A percentile compares a stretch with the other conserved stretches of the same genome.
Conservation (phyloP, 768 basidiomycete species). For the Plicaturopsis crispa region DNA sequence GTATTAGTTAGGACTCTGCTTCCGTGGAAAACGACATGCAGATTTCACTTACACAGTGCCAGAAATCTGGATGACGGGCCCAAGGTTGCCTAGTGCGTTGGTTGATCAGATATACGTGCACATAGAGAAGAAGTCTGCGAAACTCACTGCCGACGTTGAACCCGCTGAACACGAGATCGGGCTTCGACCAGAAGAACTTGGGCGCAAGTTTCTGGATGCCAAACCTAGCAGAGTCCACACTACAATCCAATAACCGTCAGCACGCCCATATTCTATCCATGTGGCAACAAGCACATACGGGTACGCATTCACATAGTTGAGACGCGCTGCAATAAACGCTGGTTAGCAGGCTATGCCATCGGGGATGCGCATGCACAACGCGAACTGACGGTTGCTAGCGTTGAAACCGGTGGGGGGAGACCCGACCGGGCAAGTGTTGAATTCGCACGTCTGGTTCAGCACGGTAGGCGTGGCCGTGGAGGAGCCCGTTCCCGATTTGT, state of each 20-base stretch:
- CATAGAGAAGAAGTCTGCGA: too few relatives aligned
- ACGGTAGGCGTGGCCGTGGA: slow-evolving; percentile 24
- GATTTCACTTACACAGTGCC: slow-evolving; percentile 31
- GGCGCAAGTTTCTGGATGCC: slow-evolving; percentile 32
- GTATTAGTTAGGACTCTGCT: not conserved
- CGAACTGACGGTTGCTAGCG: slow-evolving; percentile 26
- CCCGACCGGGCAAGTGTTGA: slow-evolving; percentile 31
- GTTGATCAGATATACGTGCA: too few relatives aligned
- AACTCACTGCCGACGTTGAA: too few relatives aligned
- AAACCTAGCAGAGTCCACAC: slow-evolving; percentile 27
- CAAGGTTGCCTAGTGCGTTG: too few relatives aligned
- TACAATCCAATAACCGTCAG: slow-evolving; percentile 6
- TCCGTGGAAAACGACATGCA: not conserved
- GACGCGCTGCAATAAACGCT: slow-evolving; percentile 14
- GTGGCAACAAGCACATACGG: slow-evolving; percentile 14
- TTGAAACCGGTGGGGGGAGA: slow-evolving; percentile 36
- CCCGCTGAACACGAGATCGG: slow-evolving; percentile 31
- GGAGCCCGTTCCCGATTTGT: slow-evolving; percentile 39
- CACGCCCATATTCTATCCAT: too few relatives aligned
- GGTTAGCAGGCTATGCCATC: too few relatives aligned
- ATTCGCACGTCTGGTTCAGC: slow-evolving; percentile 29
- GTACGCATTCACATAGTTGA: slow-evolving; percentile 38
- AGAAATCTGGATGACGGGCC: slow-evolving; percentile 23
- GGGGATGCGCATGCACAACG: not conserved
- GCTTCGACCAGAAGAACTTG: slow-evolving; percentile 21